Base-by-base conservation (phyloP, 2,329 filamentous ascomycete species). In the Cladosporium sp. region DNA sequence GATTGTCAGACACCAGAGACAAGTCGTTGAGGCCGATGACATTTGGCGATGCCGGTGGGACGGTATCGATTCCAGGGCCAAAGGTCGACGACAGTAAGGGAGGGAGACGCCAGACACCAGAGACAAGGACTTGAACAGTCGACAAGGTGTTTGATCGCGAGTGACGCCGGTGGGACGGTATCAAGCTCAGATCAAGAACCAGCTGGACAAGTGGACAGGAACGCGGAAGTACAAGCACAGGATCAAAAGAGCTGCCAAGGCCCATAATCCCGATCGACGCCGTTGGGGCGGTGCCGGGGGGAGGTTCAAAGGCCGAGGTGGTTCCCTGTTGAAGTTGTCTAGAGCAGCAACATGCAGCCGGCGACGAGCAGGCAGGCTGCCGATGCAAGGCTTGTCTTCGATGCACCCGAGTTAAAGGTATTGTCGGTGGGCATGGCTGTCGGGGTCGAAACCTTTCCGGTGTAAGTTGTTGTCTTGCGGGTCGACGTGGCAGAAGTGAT, bases 301-400 rank as follows among this genome's bases (percentile, higher is more conserved):
- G 3, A 34, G 8, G 30, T 9, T 34, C 30, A 34, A 9, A 9
- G 8, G 7, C 8, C 43, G 12, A 3, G 22, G 15, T 17, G 22
- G 5, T 22, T 20, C 9, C 25, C 15, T 47, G 43, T n/a, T 30
- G 43, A 47, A 45, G 0, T 45, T 19, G 28, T 39, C 45, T 36
- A 55, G 25, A 55, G 40, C 28, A 55, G 28, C 39, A 55, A 28
- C 52, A 55, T 47, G 52, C 19, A 55, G 40, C 52, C 39, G 40
- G 38, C 52, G 17, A 47, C n/a, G 39, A 55, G 50, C 25, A 43
- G 15, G 22, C 22, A 6, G 8, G 36, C 50, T 12, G 20, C 12
- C n/a, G 50, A 42, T 14, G 36, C 37, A 14, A 52, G 52, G 5
- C 20, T 34, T n/a, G 52, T 30, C 37, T 42, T 42, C n/a, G 20